Base-by-base conservation (phyloP, 805 yeast species). In the Hanseniaspora jakobsenii region DNA sequence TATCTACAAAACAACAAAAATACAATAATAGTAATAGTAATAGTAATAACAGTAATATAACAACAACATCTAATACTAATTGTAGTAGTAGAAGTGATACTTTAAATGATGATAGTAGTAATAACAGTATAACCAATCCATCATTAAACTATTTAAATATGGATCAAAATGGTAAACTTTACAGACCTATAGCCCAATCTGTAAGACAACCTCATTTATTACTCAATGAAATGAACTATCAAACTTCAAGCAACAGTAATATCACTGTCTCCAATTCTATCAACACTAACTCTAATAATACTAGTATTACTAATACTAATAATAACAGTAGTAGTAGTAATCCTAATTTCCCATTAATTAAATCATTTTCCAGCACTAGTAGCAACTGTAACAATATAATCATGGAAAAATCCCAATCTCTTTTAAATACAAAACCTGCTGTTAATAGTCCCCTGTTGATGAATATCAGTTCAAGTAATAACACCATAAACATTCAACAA, bases 161-260 rank as follows among this genome's bases (percentile, higher is more conserved):
- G 10, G 4, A 19, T 18, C 32, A 28, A 6, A 4, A 7, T 13
- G 22, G 24, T 16, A 42, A 42, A 14, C 19, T 42, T 6, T 32
- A 42, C 26, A 42, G 35, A 17, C 46, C 46, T 9, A 26, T 42
- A 23, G 23, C 46, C 7, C 46, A 42, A 29, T 28, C 46, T 8
- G 39, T 35, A 4, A 42, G 46, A 35, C 46, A 42, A n/a, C 46
- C 46, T 10, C 39, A 42, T 35, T 22, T 42, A 7, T 19, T 35
- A 2, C 19, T 42, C 3, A 42, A 19, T 17, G 46, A 42, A n/a
- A 12, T 16, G 13, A 35, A 22, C 26, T 24, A 13, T 4, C 13
- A 23, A 9, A 18, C 9, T 26, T 10, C 13, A 7, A 4, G 16
- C n/a, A 32, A 21, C 21, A 19, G 6, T 6, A 9, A 29, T 29